Evolutionary conservation across 1,139 yeast species (phyloP), one percentile per base, ranked within the genome.

Genomic region (Entelexis sorbosivorans): DNA sequence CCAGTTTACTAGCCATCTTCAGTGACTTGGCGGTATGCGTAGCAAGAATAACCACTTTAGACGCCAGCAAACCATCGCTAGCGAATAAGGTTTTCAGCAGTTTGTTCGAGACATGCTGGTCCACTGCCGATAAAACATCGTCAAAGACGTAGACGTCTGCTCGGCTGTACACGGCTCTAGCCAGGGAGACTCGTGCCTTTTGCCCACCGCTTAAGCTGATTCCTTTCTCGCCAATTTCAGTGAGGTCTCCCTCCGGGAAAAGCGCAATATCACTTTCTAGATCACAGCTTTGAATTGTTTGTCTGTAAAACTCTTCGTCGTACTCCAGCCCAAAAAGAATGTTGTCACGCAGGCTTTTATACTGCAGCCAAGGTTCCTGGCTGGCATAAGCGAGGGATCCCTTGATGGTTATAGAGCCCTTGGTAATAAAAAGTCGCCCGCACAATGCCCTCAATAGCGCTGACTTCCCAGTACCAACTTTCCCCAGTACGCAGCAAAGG

Each of bases 121-220:
- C 93, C 32, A 87, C 89, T 17, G 95, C 89, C 61, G 88, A 79
- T 54, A 87, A 72, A 7, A 82, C 73, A 61, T 84, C 96, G 67
- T 87, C 96, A 52, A 87, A 69, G 43, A 87, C 67, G 61, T 82
- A 83, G 22, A 86, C 74, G 63, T 87, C 95, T 0, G 94, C 85
- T 49, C 94, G 73, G 11, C 91, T 75, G 62, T 86, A 87, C 2
- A 87, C 91, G 1, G 95, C 95, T 62, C 96, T 75, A 0, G 96
- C 95, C 51, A 87, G 72, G 13, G 91, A 77, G 31, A 87, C 73
- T 62, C 96, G 75, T 0, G 95, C 95, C 68, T 85, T 86, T 65
- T 87, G 96, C 17, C 96, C 96, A 45, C 95, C 95, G 19, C 93
- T 82, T 51, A 87, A 71, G 1, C 91, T 80, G 50, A 87, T 84